Evolutionary conservation across 2,329 filamentous ascomycete species (phyloP), one percentile per base, ranked within the genome.

Genomic region (Chaetomium sp.): DNA sequence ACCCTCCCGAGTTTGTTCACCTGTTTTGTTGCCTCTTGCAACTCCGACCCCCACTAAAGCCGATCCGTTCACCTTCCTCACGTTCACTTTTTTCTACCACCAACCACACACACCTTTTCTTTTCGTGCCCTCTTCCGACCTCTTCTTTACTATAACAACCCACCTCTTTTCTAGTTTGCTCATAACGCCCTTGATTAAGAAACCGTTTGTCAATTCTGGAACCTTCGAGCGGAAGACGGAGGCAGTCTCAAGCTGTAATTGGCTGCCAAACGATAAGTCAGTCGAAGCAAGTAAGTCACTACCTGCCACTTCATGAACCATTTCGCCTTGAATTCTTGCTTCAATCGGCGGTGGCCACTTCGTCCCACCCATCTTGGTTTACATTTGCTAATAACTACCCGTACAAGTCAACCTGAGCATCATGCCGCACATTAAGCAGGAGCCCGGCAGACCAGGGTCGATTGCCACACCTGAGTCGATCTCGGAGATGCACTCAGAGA

Each of bases 401-500:
- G 8, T 12, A 40, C 9, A 9, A 40, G 9, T 12, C 14, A 8
- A 5, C 6, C 36, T 14, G 14, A 14, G 4, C 12, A 27, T 2
- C n/a, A 56, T 52, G 44, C 10, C 54, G 1, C 35, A 40, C 2
- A 37, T 61, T 27, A 61, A 61, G 5, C 49, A 55, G n/a, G 59
- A 61, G 19, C 38, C 37, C 19, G 43, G 52, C 8, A n/a, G 37
- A n/a, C 12, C 19, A 32, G 32, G 49, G 2, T 19, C 36, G 2
- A 49, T 49, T 8, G 34, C 37, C 1, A 51, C 50, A 1, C 53
- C 47, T 1, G 51, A 50, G 7, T 47, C 36, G 6, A 14, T 42
- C 7, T 19, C 6, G 19, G 51, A 56, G 12, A 42, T 27, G 0
- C 40, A 34, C 1, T 57, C 53, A 40, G 59, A 57, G 27, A 53